Evolutionary conservation across 225 moss, liverwort and hornwort species (phyloP).

Genomic region (Sphagnum tenellum): DNA sequence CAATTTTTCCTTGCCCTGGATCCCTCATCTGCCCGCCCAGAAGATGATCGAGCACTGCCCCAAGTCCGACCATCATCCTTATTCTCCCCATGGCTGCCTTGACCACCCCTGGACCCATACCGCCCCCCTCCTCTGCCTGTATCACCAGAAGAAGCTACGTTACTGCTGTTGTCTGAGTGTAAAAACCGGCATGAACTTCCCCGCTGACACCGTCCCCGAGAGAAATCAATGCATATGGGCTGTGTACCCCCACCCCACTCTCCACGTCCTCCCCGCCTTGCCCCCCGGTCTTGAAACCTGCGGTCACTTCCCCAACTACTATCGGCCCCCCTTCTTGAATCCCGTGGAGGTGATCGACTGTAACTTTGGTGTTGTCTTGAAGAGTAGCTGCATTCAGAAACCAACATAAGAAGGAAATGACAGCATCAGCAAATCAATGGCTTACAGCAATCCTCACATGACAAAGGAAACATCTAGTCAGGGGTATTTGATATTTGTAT

Average conservation of each 20-base stretch:
- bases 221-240: slow-evolving; percentile 51
- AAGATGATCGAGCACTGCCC: slow-evolving; percentile 17
- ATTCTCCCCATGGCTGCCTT: slow-evolving; percentile 23
- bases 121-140: slow-evolving; percentile 24
- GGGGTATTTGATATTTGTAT: too few species aligned
- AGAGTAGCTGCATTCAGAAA: slow-evolving; percentile 27
- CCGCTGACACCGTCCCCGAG: slow-evolving; percentile 54
- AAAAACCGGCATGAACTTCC: slow-evolving; percentile 54
- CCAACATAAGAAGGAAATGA: too few species aligned
- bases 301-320: slow-evolving; percentile 60
- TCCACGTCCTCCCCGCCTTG: slow-evolving; percentile 40
- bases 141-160: slow-evolving; percentile 15
- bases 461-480: too few species aligned
- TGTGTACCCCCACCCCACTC: slow-evolving; percentile 25
- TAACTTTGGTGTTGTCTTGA: slow-evolving; percentile 60
- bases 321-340: slow-evolving; percentile 40
- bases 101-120: slow-evolving; percentile 30
- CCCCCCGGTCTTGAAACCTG: slow-evolving; percentile 35
- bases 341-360: slow-evolving; percentile 57
- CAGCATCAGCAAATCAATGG: too few species aligned
- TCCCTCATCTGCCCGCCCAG: slow-evolving; percentile 27
- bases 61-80: slow-evolving; percentile 33
- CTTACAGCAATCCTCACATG: too few species aligned
- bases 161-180: slow-evolving; percentile 44
- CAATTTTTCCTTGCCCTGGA: slow-evolving; percentile 25